These are phyloP conservation scores for Chaetomiaceae sp. DNA, from an alignment of 2,329 filamentous ascomycete species.

Conservation along the genomic window DNA sequence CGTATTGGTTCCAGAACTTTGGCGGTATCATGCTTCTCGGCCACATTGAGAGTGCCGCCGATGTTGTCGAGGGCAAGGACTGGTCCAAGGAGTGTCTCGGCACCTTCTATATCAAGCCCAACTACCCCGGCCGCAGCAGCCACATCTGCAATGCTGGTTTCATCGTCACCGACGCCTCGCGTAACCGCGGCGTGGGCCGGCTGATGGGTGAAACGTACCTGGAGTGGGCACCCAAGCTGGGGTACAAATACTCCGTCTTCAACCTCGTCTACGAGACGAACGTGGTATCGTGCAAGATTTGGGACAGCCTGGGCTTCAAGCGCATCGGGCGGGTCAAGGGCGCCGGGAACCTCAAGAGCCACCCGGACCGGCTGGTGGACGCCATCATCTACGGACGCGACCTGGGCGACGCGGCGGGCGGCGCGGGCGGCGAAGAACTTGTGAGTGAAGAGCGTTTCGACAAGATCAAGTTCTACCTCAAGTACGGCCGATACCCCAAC, in stretches of 20 bases:
- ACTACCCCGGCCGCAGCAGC: conserved; percentile 85
- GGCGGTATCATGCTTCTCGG: conserved; percentile 83
- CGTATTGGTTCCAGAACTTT: conserved; percentile 91
- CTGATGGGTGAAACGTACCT: conserved; percentile 74
- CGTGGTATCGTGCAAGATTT: conserved; percentile 82
- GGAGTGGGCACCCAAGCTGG: conserved; percentile 73
- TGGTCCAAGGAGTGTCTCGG: conserved; percentile 81
- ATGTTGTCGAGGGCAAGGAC: conserved; percentile 57
- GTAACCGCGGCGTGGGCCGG: conserved; percentile 69
- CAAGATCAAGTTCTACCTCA: conserved; percentile 96
- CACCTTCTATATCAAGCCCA: conserved; percentile 91
- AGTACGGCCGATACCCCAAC: conserved; percentile 87
- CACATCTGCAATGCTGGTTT: conserved; percentile 87
- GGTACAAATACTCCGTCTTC: conserved; percentile 90
- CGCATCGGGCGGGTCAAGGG: conserved; percentile 78
- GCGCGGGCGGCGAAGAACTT: conserved; percentile 68
- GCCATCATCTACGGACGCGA: conserved; percentile 75
- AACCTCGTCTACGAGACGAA: conserved; percentile 94
- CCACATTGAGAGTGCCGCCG: conserved; percentile 60
- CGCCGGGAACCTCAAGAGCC: conserved; percentile 64
- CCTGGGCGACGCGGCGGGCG: conserved; percentile 42
- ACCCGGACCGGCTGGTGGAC: conserved; percentile 65
- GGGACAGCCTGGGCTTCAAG: conserved; percentile 90
- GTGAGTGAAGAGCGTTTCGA: conserved; percentile 96
- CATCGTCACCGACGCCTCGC: conserved; percentile 67